These are phyloP conservation scores for Fraxinus paxiana DNA, from an alignment of 305 asterid genomes.

Conservation along the genomic window DNA sequence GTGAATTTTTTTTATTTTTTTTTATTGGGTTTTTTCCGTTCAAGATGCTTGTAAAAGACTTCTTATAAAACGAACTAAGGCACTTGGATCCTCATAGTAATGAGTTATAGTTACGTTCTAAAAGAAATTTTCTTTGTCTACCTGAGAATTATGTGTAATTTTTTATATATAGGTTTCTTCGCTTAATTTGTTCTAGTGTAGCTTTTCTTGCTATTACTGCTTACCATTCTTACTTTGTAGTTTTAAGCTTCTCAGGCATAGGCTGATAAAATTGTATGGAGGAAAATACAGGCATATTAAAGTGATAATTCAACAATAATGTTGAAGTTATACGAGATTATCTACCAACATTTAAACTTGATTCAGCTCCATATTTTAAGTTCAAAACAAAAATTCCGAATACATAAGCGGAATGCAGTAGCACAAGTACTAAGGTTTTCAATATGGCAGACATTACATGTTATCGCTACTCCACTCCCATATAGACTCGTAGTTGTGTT, in stretches of 20 bases:
- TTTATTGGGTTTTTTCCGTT: neutral
- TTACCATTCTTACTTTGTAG: neutral
- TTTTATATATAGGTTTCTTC: slow-evolving; percentile 8
- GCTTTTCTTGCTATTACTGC: neutral
- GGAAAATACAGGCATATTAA: neutral
- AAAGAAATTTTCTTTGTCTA: neutral
- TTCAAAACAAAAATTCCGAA: neutral
- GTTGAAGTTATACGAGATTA: neutral
- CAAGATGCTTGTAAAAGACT: neutral
- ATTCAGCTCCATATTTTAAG: neutral
- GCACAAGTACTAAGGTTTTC: neutral
- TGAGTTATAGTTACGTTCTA: neutral
- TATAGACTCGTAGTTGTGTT: slow-evolving; percentile 33
- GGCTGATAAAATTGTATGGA: neutral
- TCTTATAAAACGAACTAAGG: neutral
- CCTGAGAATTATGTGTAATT: neutral
- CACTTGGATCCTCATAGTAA: neutral
- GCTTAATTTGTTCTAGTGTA: neutral
- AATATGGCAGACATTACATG: neutral
- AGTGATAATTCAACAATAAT: neutral
- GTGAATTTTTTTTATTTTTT: neutral
- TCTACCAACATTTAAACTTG: neutral
- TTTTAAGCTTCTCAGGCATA: neutral
- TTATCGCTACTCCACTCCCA: slow-evolving; percentile 67
- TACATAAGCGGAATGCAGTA: neutral